Evolutionary conservation across 2,329 filamentous ascomycete species (phyloP).

Genomic region (Ceratocystis eucalypticola): DNA sequence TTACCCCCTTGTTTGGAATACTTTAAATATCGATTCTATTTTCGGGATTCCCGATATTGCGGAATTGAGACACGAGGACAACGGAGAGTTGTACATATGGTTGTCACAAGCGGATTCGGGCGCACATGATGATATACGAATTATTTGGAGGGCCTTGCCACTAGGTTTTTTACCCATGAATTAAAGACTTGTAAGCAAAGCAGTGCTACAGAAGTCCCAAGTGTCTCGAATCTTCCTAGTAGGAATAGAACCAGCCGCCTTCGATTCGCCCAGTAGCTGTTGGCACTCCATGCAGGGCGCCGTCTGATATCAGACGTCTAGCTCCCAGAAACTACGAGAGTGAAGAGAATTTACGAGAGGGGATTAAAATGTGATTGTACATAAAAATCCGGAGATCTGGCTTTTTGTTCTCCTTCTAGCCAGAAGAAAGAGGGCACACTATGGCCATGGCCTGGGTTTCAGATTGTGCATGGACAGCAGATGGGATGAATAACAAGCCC

Average conservation of each 20-base stretch:
- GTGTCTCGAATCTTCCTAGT: background rate
- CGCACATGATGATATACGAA: slow-evolving; percentile 6
- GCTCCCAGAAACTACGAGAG: background rate
- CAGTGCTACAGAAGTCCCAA: background rate
- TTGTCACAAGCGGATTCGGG: background rate
- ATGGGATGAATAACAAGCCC: background rate
- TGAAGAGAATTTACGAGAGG: background rate
- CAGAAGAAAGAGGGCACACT: background rate
- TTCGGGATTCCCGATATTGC: background rate
- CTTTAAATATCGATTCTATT: too few species aligned
- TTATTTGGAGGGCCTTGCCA: background rate
- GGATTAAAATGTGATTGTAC: background rate
- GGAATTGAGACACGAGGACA: background rate
- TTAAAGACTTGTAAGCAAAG: slow-evolving; percentile 2
- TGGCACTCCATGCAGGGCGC: background rate
- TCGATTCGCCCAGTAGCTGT: too few species aligned
- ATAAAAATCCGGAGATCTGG: background rate
- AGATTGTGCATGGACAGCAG: background rate
- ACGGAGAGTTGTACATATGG: background rate
- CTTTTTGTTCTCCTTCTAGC: background rate
- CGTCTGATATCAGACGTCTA: background rate
- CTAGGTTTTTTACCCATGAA: background rate
- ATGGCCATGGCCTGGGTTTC: background rate
- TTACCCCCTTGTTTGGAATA: background rate
- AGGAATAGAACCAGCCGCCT: background rate